Evolutionary conservation across 768 basidiomycete genomes (phyloP).

Genomic region (Stropharia rugosoannulata): DNA sequence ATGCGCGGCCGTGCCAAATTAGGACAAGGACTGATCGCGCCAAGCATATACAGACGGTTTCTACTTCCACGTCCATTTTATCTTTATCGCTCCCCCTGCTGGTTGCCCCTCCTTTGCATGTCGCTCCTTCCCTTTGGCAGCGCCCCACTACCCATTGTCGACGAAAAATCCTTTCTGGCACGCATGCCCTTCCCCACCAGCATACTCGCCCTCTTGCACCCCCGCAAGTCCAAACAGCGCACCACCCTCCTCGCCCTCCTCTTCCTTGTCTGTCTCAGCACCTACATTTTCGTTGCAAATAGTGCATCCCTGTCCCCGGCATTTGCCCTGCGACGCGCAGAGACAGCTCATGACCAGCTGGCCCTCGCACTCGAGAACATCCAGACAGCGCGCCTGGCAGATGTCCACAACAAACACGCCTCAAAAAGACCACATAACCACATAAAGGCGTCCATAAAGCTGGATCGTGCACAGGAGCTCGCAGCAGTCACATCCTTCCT

Average conservation of each 20-base stretch:
- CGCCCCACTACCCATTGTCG: conserved; percentile 33
- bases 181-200: conserved; percentile 21
- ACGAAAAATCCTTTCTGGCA: conserved; percentile 12
- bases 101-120: conserved; percentile 12
- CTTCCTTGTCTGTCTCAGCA: conserved; percentile 47
- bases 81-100: conserved; percentile 6
- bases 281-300: conserved; percentile 56
- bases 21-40: no score
- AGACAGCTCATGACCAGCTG: conserved; percentile 32
- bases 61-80: conserved; percentile 15
- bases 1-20: no score
- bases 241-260: conserved; percentile 55
- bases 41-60: conserved; percentile 9
- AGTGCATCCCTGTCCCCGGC: conserved; percentile 39
- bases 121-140: conserved; percentile 27
- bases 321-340: conserved; percentile 29
- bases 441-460: conserved; percentile 36
- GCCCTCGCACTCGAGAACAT: conserved; percentile 33
- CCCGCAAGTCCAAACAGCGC: conserved; percentile 50
- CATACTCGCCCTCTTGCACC: conserved; percentile 32
- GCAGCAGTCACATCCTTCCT: conserved; percentile 76
- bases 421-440: conserved; percentile 21
- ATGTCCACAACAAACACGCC: conserved; percentile 18
- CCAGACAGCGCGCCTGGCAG: conserved; percentile 31
- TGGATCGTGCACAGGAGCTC: conserved; percentile 61